These are phyloP conservation scores for Lepraria neglecta DNA, from an alignment of 495 filamentous ascomycete genomes.

Conservation along the genomic window DNA sequence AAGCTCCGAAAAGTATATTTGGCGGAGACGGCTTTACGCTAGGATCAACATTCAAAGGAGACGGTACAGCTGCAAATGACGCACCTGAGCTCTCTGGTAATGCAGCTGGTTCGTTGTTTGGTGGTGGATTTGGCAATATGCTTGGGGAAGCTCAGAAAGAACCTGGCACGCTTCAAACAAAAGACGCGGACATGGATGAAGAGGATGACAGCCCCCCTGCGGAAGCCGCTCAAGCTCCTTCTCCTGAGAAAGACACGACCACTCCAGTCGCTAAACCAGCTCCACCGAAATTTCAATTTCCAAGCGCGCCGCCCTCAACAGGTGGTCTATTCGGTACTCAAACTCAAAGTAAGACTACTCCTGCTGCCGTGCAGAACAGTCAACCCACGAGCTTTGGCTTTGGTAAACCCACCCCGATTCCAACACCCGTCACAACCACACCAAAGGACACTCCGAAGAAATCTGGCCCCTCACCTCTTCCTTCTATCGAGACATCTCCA, in stretches of 20 bases:
- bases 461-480: constrained; percentile 18
- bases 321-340: constrained; percentile 37
- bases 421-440: constrained; percentile 25
- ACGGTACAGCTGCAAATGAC: constrained; percentile 58
- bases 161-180: constrained; percentile 40
- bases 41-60: constrained; percentile 73
- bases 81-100: constrained; percentile 43
- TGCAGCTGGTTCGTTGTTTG: constrained; percentile 47
- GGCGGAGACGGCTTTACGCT: constrained; percentile 62
- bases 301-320: constrained; percentile 27
- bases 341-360: constrained; percentile 30
- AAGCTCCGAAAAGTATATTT: constrained; percentile 42
- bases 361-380: constrained; percentile 33
- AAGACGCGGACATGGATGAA: constrained; percentile 55
- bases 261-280: constrained; percentile 36
- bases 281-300: constrained; percentile 41
- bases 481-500: constrained; percentile 22
- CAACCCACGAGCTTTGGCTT: constrained; percentile 39
- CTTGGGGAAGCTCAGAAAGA: constrained; percentile 43
- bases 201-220: constrained; percentile 36
- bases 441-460: constrained; percentile 23
- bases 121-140: constrained; percentile 47
- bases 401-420: constrained; percentile 27
- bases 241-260: constrained; percentile 26
- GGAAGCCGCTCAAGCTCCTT: constrained; percentile 31